phyloP scores from a whole-genome alignment of 2,329 filamentous ascomycete species.

The Botrytis tulipae region DNA sequence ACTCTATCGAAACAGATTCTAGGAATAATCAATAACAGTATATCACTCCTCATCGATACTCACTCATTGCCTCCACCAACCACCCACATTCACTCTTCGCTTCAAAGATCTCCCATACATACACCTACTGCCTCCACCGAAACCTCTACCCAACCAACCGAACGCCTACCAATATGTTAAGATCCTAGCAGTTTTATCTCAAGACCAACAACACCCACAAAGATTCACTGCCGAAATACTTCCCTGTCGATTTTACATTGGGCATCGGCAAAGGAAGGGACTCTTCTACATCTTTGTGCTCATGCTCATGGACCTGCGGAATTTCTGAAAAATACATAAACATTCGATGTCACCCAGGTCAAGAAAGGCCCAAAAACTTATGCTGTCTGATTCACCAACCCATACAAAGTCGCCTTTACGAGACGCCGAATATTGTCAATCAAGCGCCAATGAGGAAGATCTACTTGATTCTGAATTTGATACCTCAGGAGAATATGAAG shows the following conservation, averaged over 20 bases:
- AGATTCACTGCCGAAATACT: neutral
- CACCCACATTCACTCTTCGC: neutral
- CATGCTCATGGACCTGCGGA: constrained; percentile 9
- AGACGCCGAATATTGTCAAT: neutral
- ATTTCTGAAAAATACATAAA: constrained; percentile 1
- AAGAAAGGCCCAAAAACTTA: constrained; percentile 20
- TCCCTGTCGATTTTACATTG: neutral
- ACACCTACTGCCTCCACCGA: neutral
- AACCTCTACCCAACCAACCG: constrained; percentile 5
- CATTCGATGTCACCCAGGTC: constrained; percentile 5
- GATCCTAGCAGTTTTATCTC: constrained; percentile 3
- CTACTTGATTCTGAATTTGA: neutral
- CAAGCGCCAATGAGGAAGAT: constrained; percentile 13
- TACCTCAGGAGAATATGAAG: neutral
- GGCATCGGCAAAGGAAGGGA: constrained; percentile 2
- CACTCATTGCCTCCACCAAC: neutral
- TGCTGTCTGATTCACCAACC: constrained; percentile 15
- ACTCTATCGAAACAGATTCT: neutral
- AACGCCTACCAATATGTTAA: neutral
- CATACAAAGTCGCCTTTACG: neutral
- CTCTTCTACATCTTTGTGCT: neutral
- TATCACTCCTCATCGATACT: neutral
- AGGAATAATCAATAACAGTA: neutral
- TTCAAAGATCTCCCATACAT: constrained; percentile 15
- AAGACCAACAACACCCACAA: neutral